Percentiles rank a stretch among this genome's conserved stretches.
phyloP scores from a whole-genome alignment of 2,329 filamentous ascomycete species.

The Stachybotrys echinatus region DNA sequence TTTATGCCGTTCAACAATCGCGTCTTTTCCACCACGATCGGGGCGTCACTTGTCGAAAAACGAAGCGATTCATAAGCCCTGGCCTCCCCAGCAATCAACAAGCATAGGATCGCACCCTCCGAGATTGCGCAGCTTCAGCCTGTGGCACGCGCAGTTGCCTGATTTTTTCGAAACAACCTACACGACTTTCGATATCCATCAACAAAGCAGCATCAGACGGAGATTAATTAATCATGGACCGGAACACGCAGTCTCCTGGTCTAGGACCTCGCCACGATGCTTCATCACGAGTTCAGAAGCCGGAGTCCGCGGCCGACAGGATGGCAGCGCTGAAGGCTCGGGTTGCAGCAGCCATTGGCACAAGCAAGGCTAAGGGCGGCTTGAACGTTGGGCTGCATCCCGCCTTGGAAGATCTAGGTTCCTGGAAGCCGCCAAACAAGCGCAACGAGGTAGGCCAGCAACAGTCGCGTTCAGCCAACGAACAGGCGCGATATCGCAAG shows the following conservation, averaged over 20 bases:
- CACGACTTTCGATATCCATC: no score
- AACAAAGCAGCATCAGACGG: no score
- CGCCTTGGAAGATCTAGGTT: slow-evolving; percentile 56
- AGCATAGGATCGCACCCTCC: no score
- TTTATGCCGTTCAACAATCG: no score
- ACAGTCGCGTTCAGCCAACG: slow-evolving; percentile 9
- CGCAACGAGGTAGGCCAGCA: slow-evolving; percentile 16
- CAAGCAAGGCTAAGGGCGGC: slow-evolving; percentile 57
- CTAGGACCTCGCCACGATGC: slow-evolving; percentile 53
- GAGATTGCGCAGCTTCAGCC: no score
- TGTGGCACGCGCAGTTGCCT: no score
- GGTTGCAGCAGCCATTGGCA: slow-evolving; percentile 68
- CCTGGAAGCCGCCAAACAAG: slow-evolving; percentile 40
- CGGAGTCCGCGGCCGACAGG: slow-evolving; percentile 55
- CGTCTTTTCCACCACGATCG: no score
- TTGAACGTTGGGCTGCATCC: slow-evolving; percentile 74
- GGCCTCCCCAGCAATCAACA: no score
- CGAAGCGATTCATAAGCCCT: no score
- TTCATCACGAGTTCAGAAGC: slow-evolving; percentile 48
- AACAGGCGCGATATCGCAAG: slow-evolving; percentile 6
- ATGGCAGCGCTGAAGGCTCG: slow-evolving; percentile 75
- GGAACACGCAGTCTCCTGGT: slow-evolving; percentile 42
- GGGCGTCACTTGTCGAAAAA: no score
- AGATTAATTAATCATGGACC: no score
- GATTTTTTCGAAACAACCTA: no score